Evolutionary conservation across 352 stramenopile species (phyloP), one percentile per base, ranked within the genome.

Genomic region (Hyaloperonospora arabidopsidis): DNA sequence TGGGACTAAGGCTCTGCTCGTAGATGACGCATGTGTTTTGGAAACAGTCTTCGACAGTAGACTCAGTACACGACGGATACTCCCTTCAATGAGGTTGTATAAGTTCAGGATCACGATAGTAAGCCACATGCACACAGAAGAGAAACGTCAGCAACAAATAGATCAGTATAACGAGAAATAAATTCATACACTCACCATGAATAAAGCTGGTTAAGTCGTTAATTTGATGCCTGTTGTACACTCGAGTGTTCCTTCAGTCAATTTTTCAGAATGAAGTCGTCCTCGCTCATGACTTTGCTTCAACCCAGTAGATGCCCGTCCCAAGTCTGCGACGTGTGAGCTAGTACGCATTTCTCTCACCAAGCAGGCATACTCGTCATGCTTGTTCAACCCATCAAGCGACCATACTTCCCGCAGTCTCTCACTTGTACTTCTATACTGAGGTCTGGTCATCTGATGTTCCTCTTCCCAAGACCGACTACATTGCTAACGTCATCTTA

Each of bases 321-420:
- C 49, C 53, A 46, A 56, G 47, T 40, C 49, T 66, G 62, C 39
- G 62, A 70, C 62, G 52, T 66, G 61, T 66, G 57, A 66, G 51
- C 49, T 39, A 7, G 10, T 15, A 6, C 2, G 10, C 12, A 19
- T 29, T 41, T 49, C 29, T 57, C 45, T 22, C 29, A 17, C 49
- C 45, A 61, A 44, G 53, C 23, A 45, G 12, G 4, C 34, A 15
- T 19, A 23, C 13, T 23, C 17, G 22, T 44, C 22, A 59, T 53
- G 53, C 36, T 46, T 61, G 29, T 61, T 46, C 50, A 57, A n/a
- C n/a, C n/a, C n/a, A n/a, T n/a, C n/a, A n/a, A 52, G 51, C 15
- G 6, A 45, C 19, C 17, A 49, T 22, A 36, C 25, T 32, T 21
- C 23, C 5, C 15, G n/a, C 22, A 40, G 46, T 51, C 39, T 52